phyloP scores from a whole-genome alignment of 148 eudicot species.

The Persicaria maculosa region DNA sequence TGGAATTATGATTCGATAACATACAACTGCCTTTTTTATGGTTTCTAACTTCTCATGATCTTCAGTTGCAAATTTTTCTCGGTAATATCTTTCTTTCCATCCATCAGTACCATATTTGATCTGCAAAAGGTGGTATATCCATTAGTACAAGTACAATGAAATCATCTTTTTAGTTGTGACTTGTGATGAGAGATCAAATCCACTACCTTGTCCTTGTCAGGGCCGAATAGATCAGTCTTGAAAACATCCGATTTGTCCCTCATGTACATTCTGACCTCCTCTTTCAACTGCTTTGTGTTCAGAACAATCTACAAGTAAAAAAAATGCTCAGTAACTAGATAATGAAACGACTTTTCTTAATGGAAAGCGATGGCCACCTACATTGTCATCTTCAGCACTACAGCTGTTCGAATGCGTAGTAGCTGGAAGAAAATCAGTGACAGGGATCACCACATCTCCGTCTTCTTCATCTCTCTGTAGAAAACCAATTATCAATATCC shows the following conservation, averaged over 20 bases:
- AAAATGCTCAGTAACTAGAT: background rate
- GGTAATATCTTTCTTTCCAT: slow-evolving; percentile 36
- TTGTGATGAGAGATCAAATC: background rate
- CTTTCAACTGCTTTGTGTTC: slow-evolving; percentile 31
- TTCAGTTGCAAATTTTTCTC: slow-evolving; percentile 28
- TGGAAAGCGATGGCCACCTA: background rate
- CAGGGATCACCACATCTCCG: background rate
- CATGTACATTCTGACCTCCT: slow-evolving; percentile 16
- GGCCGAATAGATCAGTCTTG: slow-evolving; percentile 19
- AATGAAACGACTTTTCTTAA: background rate
- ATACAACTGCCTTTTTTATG: slow-evolving; percentile 27
- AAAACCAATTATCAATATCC: background rate
- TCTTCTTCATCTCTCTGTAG: slow-evolving; percentile 12
- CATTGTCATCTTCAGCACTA: background rate
- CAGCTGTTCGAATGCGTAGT: background rate
- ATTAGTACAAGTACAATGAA: background rate
- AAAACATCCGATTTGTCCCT: slow-evolving; percentile 19
- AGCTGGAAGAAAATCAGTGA: background rate
- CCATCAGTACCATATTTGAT: slow-evolving; percentile 31
- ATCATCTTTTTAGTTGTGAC: background rate
- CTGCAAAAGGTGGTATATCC: slow-evolving; percentile 17
- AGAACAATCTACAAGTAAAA: slow-evolving; percentile 14
- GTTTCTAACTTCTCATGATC: slow-evolving; percentile 15
- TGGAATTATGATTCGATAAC: background rate
- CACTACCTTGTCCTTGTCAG: slow-evolving; percentile 37